Conservation (phyloP, 116 monocot genomes). For the Iris pallida region DNA sequence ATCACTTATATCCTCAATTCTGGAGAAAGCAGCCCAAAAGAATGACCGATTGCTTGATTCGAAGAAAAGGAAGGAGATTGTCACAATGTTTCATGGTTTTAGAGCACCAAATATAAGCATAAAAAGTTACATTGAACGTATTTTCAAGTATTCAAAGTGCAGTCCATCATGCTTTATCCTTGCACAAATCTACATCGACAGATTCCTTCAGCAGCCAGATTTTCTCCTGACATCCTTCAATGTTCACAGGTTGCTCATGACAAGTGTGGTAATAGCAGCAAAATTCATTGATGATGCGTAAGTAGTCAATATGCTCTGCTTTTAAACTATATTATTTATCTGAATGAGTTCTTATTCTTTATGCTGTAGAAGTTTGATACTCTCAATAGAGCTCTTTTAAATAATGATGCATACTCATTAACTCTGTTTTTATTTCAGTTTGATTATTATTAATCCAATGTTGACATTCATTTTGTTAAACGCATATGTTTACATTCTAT, state of each 20-base stretch:
- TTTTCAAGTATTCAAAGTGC: constrained; percentile 72
- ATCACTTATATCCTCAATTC: constrained; percentile 41
- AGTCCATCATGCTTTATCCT: constrained; percentile 77
- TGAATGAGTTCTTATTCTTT: not conserved
- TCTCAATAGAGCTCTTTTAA: no score
- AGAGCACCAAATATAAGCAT: constrained; percentile 54
- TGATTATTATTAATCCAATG: no score
- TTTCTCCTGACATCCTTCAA: constrained; percentile 49
- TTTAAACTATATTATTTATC: constrained; percentile 1
- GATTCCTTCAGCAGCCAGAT: constrained; percentile 50
- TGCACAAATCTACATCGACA: constrained; percentile 62
- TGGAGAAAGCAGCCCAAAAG: constrained; percentile 38
- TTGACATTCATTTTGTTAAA: no score
- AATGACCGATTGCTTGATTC: constrained; percentile 43
- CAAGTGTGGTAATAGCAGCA: constrained; percentile 54
- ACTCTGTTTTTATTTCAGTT: no score
- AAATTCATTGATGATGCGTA: constrained; percentile 84
- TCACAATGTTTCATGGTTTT: constrained; percentile 62
- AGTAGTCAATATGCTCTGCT: constrained; percentile 11
- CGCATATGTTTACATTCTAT: no score
- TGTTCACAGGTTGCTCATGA: constrained; percentile 65
- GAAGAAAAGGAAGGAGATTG: constrained; percentile 15
- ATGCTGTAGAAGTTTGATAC: not conserved
- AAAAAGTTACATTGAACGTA: constrained; percentile 50
- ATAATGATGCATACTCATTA: no score